Conservation (phyloP, 1,139 yeast species). For the Kluyveromyces sp. region DNA sequence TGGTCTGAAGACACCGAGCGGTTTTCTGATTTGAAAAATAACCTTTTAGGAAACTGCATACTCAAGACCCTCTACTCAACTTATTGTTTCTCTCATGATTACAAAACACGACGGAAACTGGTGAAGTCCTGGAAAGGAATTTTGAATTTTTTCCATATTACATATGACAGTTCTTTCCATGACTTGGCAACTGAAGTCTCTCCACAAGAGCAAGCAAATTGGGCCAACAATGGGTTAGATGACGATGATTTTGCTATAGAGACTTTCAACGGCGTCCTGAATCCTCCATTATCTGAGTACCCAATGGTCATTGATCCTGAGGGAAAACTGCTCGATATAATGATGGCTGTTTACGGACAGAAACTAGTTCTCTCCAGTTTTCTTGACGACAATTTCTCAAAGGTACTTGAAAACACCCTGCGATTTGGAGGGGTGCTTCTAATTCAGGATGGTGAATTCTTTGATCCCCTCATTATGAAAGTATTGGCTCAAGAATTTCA, state of each 20-base stretch:
- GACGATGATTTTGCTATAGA: slow-evolving; percentile 56
- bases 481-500: slow-evolving; percentile 56
- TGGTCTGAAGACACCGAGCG: slow-evolving; percentile 58
- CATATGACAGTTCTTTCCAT: slow-evolving; percentile 36
- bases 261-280: slow-evolving; percentile 50
- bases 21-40: slow-evolving; percentile 43
- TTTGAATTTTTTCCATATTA: slow-evolving; percentile 37
- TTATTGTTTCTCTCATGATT: slow-evolving; percentile 59
- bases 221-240: slow-evolving; percentile 51
- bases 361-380: slow-evolving; percentile 60
- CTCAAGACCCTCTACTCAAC: slow-evolving; percentile 55
- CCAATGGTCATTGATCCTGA: slow-evolving; percentile 76
- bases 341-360: slow-evolving; percentile 34
- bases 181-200: slow-evolving; percentile 38
- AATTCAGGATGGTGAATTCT: slow-evolving; percentile 71
- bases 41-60: slow-evolving; percentile 58
- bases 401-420: slow-evolving; percentile 70
- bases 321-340: slow-evolving; percentile 39
- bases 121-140: slow-evolving; percentile 38
- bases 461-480: slow-evolving; percentile 65
- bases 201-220: slow-evolving; percentile 38
- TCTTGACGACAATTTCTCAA: slow-evolving; percentile 58
- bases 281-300: slow-evolving; percentile 31
- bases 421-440: slow-evolving; percentile 75
- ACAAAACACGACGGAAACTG: slow-evolving; percentile 40